Conservation (phyloP, 225 moss, liverwort and hornwort species). For the Pseudoscleropodium purum region DNA sequence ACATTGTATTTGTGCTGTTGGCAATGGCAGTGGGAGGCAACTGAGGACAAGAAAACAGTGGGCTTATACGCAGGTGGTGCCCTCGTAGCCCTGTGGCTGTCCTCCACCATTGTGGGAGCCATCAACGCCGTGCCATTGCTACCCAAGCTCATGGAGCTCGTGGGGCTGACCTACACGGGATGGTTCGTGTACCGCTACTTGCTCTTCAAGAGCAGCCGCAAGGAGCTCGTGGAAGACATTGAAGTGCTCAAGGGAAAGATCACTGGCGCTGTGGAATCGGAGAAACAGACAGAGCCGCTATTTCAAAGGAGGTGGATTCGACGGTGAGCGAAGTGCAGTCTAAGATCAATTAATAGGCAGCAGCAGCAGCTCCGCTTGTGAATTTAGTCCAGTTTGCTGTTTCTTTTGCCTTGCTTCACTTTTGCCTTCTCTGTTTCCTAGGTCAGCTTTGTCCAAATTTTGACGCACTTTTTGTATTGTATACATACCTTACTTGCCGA, state of each 20-base stretch:
- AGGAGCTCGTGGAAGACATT: constrained; percentile 77
- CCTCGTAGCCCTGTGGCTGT: constrained; percentile 74
- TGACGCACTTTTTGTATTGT: constrained; percentile 10
- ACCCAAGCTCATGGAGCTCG: constrained; percentile 85
- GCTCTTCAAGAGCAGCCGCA: constrained; percentile 81
- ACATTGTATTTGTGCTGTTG: neutral
- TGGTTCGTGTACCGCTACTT: constrained; percentile 99
- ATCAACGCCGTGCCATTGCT: constrained; percentile 85
- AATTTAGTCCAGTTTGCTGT: neutral
- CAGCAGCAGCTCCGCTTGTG: neutral
- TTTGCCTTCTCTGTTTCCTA: constrained; percentile 2
- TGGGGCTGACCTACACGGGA: constrained; percentile 84
- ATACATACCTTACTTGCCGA: neutral
- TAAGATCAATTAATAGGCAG: neutral
- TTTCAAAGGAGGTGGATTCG: neutral
- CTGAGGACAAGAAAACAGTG: constrained; percentile 78
- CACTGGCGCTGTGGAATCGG: constrained; percentile 52
- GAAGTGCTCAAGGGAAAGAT: constrained; percentile 85
- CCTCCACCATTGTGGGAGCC: constrained; percentile 82
- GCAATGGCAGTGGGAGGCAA: constrained; percentile 49
- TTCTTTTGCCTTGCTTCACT: neutral
- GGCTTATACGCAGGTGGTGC: constrained; percentile 77
- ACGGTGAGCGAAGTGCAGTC: neutral
- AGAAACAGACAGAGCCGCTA: neutral
- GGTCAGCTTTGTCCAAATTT: neutral